Evolutionary conservation across 2,329 filamentous ascomycete genomes (phyloP).

Genomic region (Xylaria sp.): DNA sequence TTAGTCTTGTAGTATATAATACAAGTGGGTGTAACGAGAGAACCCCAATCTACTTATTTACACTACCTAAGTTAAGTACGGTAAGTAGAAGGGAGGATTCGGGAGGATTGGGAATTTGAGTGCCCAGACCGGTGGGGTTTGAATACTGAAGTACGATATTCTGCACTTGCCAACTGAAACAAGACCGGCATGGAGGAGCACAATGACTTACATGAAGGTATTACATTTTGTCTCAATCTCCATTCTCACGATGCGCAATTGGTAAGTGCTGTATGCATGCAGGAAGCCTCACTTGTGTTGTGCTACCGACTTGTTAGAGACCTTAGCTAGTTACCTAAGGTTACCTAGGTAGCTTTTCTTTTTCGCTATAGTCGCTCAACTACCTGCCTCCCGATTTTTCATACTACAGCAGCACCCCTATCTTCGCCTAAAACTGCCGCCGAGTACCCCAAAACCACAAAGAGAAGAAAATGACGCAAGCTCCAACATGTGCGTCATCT

Average conservation of each 20-base stretch:
- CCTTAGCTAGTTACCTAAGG: background rate
- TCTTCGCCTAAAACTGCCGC: constrained; percentile 9
- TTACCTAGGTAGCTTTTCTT: too few species aligned
- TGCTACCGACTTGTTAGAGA: background rate
- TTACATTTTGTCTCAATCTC: background rate
- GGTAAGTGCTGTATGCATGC: constrained; percentile 1
- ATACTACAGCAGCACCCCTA: background rate
- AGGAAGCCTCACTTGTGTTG: background rate
- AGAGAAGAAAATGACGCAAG: constrained; percentile 28
- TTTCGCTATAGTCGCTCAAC: background rate
- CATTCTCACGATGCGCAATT: background rate
- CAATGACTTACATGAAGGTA: background rate
- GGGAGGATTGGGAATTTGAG: constrained; percentile 17
- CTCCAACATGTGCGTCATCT: constrained; percentile 11
- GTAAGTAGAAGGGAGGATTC: too few species aligned
- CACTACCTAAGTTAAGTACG: background rate
- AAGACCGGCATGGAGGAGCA: background rate
- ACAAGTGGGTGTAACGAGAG: background rate
- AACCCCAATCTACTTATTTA: background rate
- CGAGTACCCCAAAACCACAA: background rate
- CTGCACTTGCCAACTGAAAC: background rate
- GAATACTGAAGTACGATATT: constrained; percentile 1
- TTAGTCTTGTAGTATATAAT: constrained; percentile 1
- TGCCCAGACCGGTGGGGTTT: background rate
- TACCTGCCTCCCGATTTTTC: background rate